These are phyloP conservation scores for Trypanosoma platydactyli DNA, from an alignment of 208 protist species.

Conservation along the genomic window DNA sequence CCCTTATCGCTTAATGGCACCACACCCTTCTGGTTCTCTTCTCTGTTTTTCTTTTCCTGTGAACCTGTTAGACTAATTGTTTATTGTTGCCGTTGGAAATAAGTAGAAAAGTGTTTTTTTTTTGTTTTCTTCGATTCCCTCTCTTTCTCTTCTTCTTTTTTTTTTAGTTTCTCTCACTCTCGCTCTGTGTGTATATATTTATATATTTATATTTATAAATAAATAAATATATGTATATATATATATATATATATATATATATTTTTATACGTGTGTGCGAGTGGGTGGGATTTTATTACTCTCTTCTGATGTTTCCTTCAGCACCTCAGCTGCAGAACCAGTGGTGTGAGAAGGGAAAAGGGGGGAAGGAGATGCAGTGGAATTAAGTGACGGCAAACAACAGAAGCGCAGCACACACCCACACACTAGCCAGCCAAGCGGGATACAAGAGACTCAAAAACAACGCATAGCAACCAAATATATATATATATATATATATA, in stretches of 20 bases:
- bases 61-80: neutral
- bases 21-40: neutral
- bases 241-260: too few relatives aligned
- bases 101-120: neutral
- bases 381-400: neutral
- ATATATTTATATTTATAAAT: too few relatives aligned
- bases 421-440: neutral
- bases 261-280: too few relatives aligned
- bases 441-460: conserved; percentile 8
- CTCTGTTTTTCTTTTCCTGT: conserved; percentile 6
- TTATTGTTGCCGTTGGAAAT: neutral
- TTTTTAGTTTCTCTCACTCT: too few relatives aligned
- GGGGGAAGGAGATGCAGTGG: neutral
- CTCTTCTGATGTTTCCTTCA: too few relatives aligned
- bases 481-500: conserved; percentile 1
- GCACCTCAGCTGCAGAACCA: too few relatives aligned
- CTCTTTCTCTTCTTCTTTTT: too few relatives aligned
- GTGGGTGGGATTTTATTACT: too few relatives aligned
- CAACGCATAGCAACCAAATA: neutral
- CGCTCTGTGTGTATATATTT: too few relatives aligned
- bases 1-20: neutral
- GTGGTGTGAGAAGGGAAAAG: neutral
- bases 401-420: neutral
- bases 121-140: neutral
- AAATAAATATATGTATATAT: too few relatives aligned